Percentiles rank a stretch among this genome's conserved stretches.
Conservation (phyloP, 371 early-diverging fungal species). For the Coemansia sp. region DNA sequence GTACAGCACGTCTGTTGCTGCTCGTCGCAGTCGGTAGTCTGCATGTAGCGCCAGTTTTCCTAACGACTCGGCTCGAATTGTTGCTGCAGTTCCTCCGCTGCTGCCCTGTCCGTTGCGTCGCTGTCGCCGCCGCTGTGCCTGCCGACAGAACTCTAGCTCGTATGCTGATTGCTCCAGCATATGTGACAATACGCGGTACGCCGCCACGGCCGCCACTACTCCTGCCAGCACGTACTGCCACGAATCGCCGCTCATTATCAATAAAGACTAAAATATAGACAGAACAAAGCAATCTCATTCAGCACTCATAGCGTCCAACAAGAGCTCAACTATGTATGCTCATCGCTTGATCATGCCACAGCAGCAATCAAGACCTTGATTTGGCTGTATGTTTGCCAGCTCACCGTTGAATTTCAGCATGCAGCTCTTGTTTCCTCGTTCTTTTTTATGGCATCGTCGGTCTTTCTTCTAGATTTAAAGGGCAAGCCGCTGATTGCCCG, state of each 20-base stretch:
- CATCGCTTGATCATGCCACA: no score
- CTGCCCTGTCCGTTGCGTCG: neutral
- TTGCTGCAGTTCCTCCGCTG: neutral
- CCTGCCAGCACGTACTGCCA: conserved; percentile 20
- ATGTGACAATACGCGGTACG: conserved; percentile 40
- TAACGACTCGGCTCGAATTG: conserved; percentile 6
- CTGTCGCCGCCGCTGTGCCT: neutral
- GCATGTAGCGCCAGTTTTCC: conserved; percentile 18
- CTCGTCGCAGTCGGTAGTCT: conserved; percentile 14
- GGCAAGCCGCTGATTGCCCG: conserved; percentile 95
- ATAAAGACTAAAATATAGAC: no score
- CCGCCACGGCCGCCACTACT: conserved; percentile 21
- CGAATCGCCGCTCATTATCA: conserved; percentile 1
- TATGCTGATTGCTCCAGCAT: conserved; percentile 29
- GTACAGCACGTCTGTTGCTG: conserved; percentile 26
- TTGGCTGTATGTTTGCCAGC: neutral
- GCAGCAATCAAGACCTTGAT: neutral
- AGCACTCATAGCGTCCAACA: no score
- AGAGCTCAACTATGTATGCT: no score
- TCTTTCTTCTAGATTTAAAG: conserved; percentile 91
- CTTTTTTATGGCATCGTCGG: conserved; percentile 63
- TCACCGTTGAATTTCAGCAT: neutral
- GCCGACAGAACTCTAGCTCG: conserved; percentile 16
- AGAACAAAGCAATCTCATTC: no score
- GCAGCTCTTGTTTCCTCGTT: neutral